phyloP scores from a whole-genome alignment of 2,329 filamentous ascomycete genomes.

The Calonectria henricotiae region DNA sequence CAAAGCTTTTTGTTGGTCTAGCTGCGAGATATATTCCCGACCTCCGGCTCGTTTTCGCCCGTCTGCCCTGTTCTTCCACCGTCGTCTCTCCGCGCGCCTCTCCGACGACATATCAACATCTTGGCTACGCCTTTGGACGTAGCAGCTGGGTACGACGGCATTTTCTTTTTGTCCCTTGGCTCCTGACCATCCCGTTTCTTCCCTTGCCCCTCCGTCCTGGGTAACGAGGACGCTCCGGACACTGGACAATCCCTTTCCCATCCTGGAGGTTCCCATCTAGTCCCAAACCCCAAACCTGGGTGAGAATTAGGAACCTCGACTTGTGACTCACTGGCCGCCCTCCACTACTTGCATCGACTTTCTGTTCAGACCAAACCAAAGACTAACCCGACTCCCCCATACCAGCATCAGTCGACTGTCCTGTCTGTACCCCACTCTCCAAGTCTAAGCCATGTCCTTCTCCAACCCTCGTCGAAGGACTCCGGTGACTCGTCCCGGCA shows the following conservation, averaged over 20 bases:
- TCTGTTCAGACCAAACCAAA: slow-evolving; percentile 44
- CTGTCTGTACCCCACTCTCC: slow-evolving; percentile 52
- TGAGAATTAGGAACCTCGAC: slow-evolving; percentile 52
- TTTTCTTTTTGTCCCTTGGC: slow-evolving; percentile 38
- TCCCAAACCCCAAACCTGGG: slow-evolving; percentile 42
- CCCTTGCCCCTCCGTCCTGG: slow-evolving; percentile 18
- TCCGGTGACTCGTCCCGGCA: slow-evolving; percentile 61
- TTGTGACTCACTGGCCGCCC: slow-evolving; percentile 57
- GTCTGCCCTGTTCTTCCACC: slow-evolving; percentile 40
- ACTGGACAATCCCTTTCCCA: slow-evolving; percentile 48
- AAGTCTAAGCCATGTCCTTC: slow-evolving; percentile 66
- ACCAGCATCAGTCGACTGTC: slow-evolving; percentile 52
- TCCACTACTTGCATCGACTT: slow-evolving; percentile 49
- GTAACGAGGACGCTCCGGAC: slow-evolving; percentile 29
- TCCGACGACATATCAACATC: slow-evolving; percentile 40
- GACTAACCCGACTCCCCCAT: slow-evolving; percentile 54
- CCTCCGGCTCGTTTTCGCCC: slow-evolving; percentile 37
- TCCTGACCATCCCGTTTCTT: slow-evolving; percentile 33
- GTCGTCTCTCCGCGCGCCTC: slow-evolving; percentile 35
- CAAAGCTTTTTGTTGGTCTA: slow-evolving; percentile 15
- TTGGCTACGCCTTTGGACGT: slow-evolving; percentile 41
- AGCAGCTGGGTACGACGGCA: slow-evolving; percentile 48
- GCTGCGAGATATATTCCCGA: slow-evolving; percentile 42
- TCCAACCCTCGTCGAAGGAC: slow-evolving; percentile 66
- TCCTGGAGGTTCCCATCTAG: slow-evolving; percentile 47